Conservation (phyloP, 2,329 filamentous ascomycete genomes). For the Colletotrichum sp. region DNA sequence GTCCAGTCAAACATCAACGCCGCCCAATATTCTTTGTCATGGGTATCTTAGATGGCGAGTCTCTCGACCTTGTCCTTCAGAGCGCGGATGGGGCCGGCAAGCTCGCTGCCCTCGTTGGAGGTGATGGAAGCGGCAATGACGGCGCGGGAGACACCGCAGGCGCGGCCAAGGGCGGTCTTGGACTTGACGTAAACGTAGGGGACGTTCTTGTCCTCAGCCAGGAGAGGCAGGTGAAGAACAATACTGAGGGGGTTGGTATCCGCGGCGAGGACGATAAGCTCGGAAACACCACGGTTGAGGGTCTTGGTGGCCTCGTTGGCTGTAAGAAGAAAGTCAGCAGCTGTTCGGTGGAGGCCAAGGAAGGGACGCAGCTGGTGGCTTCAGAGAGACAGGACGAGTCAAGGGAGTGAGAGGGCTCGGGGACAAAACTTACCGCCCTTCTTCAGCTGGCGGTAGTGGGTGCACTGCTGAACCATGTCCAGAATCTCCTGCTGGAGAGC, state of each 20-base stretch:
- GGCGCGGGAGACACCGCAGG: conserved; percentile 85
- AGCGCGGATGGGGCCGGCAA: conserved; percentile 84
- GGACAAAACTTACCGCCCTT: conserved; percentile 73
- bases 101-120: conserved; percentile 87
- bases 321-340: background rate
- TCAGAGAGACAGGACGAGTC: background rate
- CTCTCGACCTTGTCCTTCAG: conserved; percentile 97
- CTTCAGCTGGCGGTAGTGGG: conserved; percentile 78
- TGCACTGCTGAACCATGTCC: conserved; percentile 77
- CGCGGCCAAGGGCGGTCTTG: conserved; percentile 86
- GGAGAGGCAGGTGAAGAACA: conserved; percentile 84
- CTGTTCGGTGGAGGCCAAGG: conserved; percentile 45
- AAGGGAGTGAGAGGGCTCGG: background rate
- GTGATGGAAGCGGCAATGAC: conserved; percentile 91
- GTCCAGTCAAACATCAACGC: background rate
- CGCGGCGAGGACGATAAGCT: conserved; percentile 81
- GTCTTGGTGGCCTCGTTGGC: conserved; percentile 72
- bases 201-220: conserved; percentile 83
- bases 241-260: conserved; percentile 90
- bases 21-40: background rate
- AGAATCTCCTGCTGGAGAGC: conserved; percentile 82
- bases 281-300: conserved; percentile 87
- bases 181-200: conserved; percentile 63
- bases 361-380: background rate
- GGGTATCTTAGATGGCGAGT: conserved; percentile 77